These are phyloP conservation scores for Tolypocladium capitatum DNA, from an alignment of 2,329 filamentous ascomycete genomes.

Conservation along the genomic window DNA sequence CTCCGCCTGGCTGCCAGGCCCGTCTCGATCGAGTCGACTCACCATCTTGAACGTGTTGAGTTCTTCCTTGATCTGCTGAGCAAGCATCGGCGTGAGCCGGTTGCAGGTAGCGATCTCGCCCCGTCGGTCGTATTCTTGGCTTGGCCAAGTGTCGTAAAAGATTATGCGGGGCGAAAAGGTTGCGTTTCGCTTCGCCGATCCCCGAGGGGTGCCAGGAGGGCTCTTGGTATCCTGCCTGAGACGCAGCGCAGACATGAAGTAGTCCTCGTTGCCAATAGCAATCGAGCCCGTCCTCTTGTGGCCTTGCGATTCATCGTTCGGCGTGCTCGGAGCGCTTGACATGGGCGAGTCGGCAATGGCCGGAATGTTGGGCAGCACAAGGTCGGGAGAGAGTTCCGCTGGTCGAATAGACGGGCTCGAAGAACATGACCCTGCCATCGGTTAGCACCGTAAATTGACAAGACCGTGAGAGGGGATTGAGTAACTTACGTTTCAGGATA, in stretches of 20 bases:
- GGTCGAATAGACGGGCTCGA: constrained; percentile 55
- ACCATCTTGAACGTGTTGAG: constrained; percentile 97
- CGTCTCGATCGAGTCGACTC: constrained; percentile 1
- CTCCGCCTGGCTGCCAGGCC: not conserved
- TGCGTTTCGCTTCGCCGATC: constrained; percentile 46
- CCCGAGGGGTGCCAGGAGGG: constrained; percentile 64
- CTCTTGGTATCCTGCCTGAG: constrained; percentile 68
- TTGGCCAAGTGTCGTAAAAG: constrained; percentile 94
- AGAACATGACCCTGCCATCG: constrained; percentile 31
- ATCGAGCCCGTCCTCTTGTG: constrained; percentile 58
- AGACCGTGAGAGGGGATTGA: not conserved
- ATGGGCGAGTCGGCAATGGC: constrained; percentile 63
- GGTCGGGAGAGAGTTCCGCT: constrained; percentile 39
- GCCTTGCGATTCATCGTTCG: constrained; percentile 59
- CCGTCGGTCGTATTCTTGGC: constrained; percentile 86
- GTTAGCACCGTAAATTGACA: constrained; percentile 6
- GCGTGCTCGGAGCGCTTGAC: constrained; percentile 79
- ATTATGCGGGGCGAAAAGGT: constrained; percentile 87
- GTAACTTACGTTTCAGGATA: constrained; percentile 69
- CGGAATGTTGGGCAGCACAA: constrained; percentile 48
- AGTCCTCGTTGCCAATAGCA: constrained; percentile 71
- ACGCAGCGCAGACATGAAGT: constrained; percentile 68
- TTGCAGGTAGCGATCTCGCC: constrained; percentile 98
- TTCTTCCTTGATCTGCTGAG: constrained; percentile 98
- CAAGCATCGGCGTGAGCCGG: constrained; percentile 87